phyloP scores from a whole-genome alignment of 345 rosid genomes.

The Heritiera littoralis region DNA sequence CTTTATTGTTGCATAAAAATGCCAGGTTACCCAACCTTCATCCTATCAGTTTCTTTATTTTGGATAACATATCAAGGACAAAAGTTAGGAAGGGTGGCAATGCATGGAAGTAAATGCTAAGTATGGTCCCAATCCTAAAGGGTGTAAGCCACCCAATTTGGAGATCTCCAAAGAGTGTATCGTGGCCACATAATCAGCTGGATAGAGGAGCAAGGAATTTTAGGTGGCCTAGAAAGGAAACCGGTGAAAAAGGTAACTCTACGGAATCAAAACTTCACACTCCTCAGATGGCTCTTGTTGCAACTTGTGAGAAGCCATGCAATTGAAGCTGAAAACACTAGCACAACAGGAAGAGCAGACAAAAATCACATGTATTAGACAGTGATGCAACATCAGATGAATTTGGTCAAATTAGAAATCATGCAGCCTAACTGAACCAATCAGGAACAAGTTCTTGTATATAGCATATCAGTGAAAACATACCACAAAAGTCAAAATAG shows the following conservation, averaged over 20 bases:
- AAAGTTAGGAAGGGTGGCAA: slow-evolving; percentile 12
- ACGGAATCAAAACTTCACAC: slow-evolving; percentile 13
- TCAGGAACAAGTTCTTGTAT: slow-evolving; percentile 11
- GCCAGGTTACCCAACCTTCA: not conserved
- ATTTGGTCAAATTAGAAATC: slow-evolving; percentile 12
- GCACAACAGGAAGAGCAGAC: slow-evolving; percentile 11
- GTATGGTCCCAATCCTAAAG: slow-evolving; percentile 13
- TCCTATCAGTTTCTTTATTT: not conserved
- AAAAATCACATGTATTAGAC: not conserved
- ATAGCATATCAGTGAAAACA: not conserved
- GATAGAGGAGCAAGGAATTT: slow-evolving; percentile 16
- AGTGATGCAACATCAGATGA: slow-evolving; percentile 11
- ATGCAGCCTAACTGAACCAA: slow-evolving; percentile 18
- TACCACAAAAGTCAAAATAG: slow-evolving; percentile 14
- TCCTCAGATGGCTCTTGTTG: slow-evolving; percentile 14
- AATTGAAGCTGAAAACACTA: slow-evolving; percentile 25
- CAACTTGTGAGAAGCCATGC: slow-evolving; percentile 4
- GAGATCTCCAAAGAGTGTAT: slow-evolving; percentile 12
- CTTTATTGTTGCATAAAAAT: not conserved
- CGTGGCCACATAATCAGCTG: slow-evolving; percentile 30
- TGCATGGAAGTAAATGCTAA: not conserved
- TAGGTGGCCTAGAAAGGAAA: slow-evolving; percentile 35
- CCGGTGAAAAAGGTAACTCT: slow-evolving; percentile 26
- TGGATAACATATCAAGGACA: not conserved
- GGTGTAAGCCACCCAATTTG: slow-evolving; percentile 35